Base-by-base conservation (phyloP, 2,329 filamentous ascomycete genomes). In the Amauroascus niger region DNA sequence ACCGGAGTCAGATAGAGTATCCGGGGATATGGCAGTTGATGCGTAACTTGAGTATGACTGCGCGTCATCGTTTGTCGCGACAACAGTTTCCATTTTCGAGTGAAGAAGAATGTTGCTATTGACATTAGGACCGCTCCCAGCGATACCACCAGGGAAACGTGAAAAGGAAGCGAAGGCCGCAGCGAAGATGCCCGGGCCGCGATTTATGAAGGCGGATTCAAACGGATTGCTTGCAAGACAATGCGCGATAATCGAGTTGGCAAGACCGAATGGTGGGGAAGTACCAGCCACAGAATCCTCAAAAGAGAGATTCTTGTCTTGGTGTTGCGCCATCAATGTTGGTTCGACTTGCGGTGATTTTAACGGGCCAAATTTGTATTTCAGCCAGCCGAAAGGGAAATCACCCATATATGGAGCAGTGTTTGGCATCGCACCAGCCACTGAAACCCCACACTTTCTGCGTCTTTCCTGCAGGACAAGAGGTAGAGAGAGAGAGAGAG, bases 161-260 rank as follows among this genome's bases (percentile, higher is more conserved):
- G 26, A 11, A 35, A 53, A 43, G n/a, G 44, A 53, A 9, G 51
- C 35, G 33, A 53, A 35, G 16, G 43, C 50, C 4, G 41, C 51
- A 41, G 44, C 26, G 33, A 53, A 44, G 16, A 53, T 49, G n/a
- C 43, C 43, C 3, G 51, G 45, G 20, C 45, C 51, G 20, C 51
- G 51, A 41, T 48, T 47, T 16, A 22, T 22, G 35, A 48, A 49
- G 13, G 44, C 9, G 16, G 35, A 2, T 33, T 32, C 37, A 26
- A 43, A 47, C n/a, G 44, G 28, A 24, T 41, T 52, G 28, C 16
- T 20, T 6, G 16, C 26, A 14, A 49, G 44, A 18, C 44, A 53
- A 22, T 49, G n/a, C 14, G 51, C 51, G 44, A 53, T 53, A 18
- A 53, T 49, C 16, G 51, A 49, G 33, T 49, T 48, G 24, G 45